phyloP scores from a whole-genome alignment of 441 rosid genomes.

The Viola pubescens region DNA sequence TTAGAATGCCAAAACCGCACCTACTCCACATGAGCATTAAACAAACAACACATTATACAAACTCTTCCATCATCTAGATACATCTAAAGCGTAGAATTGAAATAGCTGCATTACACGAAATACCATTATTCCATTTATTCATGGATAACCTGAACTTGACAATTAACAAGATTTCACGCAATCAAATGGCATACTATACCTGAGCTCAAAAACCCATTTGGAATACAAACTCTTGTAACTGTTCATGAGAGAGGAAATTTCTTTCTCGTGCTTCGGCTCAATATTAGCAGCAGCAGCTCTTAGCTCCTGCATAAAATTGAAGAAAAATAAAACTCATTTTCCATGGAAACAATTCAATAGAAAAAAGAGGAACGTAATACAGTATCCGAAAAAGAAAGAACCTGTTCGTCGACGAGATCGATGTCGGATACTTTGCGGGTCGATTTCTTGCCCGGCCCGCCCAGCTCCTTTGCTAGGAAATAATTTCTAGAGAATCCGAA shows the following conservation, averaged over 20 bases:
- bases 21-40: constrained; percentile 23
- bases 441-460: constrained; percentile 56
- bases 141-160: too few species aligned
- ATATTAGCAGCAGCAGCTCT: constrained; percentile 46
- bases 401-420: constrained; percentile 74
- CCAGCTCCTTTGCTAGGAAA: constrained; percentile 71
- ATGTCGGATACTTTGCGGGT: constrained; percentile 62
- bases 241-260: constrained; percentile 39
- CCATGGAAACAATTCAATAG: not conserved
- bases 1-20: constrained; percentile 85
- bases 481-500: constrained; percentile 83
- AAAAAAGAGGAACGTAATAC: not conserved
- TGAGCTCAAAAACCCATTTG: constrained; percentile 69
- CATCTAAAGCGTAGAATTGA: too few species aligned
- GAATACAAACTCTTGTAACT: constrained; percentile 56
- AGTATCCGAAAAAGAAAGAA: constrained; percentile 5
- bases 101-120: too few species aligned
- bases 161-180: too few species aligned
- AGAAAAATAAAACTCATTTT: not conserved
- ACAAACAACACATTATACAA: not conserved
- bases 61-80: not conserved
- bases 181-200: constrained; percentile 26
- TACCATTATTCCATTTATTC: too few species aligned
- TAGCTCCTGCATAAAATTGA: constrained; percentile 44
- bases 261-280: constrained; percentile 62